Percentiles rank a stretch among this genome's conserved stretches.
These are phyloP conservation scores for Metarhizium sp. DNA, from an alignment of 2,329 filamentous ascomycete genomes.

Conservation along the genomic window DNA sequence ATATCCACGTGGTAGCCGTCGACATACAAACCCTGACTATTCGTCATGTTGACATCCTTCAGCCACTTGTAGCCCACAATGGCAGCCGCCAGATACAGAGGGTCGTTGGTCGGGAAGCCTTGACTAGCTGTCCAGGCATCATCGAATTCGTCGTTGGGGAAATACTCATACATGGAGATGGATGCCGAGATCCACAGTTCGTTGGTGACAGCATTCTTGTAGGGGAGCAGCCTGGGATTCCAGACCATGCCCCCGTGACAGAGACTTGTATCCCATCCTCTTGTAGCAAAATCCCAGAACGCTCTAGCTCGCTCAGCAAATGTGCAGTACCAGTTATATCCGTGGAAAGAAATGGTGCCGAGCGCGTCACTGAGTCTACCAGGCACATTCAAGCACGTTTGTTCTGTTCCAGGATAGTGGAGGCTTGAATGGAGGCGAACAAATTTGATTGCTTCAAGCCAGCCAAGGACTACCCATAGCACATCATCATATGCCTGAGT, in stretches of 20 bases:
- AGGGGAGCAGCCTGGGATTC: conserved; percentile 71
- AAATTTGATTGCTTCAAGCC: conserved; percentile 76
- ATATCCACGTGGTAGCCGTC: conserved; percentile 81
- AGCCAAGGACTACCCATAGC: conserved; percentile 87
- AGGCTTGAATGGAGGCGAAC: conserved; percentile 57
- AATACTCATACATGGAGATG: conserved; percentile 81
- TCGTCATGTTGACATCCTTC: conserved; percentile 68
- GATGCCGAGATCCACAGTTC: conserved; percentile 81
- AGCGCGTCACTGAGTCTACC: conserved; percentile 10
- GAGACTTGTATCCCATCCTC: conserved; percentile 72
- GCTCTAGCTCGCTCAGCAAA: conserved; percentile 77
- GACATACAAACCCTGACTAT: conserved; percentile 62
- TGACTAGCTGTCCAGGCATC: conserved; percentile 48
- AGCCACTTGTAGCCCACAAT: conserved; percentile 77
- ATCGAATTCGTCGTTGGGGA: conserved; percentile 68
- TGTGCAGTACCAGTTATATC: conserved; percentile 60
- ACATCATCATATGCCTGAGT: conserved; percentile 84
- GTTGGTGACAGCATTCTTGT: conserved; percentile 96
- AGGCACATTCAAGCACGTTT: conserved; percentile 7
- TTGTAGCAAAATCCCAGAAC: conserved; percentile 73
- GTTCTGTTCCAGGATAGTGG: conserved; percentile 38
- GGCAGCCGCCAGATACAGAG: conserved; percentile 62
- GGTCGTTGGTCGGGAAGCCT: conserved; percentile 34
- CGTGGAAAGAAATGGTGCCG: conserved; percentile 55
- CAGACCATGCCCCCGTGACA: conserved; percentile 87